Percentiles rank a stretch among this genome's conserved stretches.
These are phyloP conservation scores for Rhododendron henanense DNA, from an alignment of 148 eudicot genomes.

Conservation along the genomic window DNA sequence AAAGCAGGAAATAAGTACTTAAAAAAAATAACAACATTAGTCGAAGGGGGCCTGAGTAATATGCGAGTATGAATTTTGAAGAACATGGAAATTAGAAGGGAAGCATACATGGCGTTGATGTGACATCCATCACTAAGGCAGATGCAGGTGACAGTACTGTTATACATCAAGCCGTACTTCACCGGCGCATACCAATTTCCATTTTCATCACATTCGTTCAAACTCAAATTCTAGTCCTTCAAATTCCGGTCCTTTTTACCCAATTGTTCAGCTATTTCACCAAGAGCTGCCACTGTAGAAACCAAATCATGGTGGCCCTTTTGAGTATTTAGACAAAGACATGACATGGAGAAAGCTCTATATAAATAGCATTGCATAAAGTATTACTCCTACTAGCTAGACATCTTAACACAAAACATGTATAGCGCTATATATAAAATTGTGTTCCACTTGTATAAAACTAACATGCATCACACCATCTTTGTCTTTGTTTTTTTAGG, in stretches of 20 bases:
- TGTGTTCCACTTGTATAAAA: no score
- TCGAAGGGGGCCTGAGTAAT: background rate
- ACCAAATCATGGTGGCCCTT: background rate
- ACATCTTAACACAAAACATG: no score
- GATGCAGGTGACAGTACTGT: constrained; percentile 21
- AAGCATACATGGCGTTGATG: constrained; percentile 21
- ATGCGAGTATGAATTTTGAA: background rate
- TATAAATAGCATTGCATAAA: no score
- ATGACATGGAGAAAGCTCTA: background rate
- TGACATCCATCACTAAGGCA: constrained; percentile 24
- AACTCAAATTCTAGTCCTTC: background rate
- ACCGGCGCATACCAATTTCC: constrained; percentile 14
- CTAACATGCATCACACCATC: no score
- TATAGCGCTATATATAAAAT: no score
- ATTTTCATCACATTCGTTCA: constrained; percentile 27
- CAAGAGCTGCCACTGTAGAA: constrained; percentile 27
- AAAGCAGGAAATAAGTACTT: no score
- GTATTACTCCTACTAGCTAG: no score
- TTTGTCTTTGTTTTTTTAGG: no score
- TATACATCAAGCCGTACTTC: background rate
- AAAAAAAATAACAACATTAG: no score
- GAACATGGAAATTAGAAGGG: background rate
- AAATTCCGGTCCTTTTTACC: constrained; percentile 24
- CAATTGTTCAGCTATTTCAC: constrained; percentile 27
- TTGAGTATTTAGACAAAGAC: background rate